Evolutionary conservation across 2,329 filamentous ascomycete species (phyloP).

Genomic region (Rhinocladiella mackenziei): DNA sequence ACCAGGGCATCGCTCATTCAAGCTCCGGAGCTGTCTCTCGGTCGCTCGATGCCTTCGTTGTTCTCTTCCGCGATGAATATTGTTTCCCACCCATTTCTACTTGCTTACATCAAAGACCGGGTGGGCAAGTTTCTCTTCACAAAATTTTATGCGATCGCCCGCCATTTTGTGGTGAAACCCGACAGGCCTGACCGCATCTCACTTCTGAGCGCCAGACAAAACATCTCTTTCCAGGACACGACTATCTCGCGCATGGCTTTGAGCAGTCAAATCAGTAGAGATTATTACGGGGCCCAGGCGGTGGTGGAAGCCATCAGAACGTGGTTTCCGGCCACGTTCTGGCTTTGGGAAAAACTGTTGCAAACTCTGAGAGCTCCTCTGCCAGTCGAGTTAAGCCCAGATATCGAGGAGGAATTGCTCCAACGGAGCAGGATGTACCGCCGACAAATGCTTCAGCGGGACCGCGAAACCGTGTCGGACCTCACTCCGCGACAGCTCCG

Average conservation of each 20-base stretch:
- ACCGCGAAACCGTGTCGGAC: conserved; percentile 1
- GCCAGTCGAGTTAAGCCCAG: conserved; percentile 12
- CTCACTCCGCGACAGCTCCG: conserved; percentile 7
- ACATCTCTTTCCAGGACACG: conserved; percentile 6
- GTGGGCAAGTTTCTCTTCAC: conserved; percentile 13
- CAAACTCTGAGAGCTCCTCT: conserved; percentile 17
- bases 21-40: conserved; percentile 32
- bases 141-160: conserved; percentile 16
- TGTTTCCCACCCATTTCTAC: conserved; percentile 35
- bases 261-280: background rate
- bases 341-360: conserved; percentile 18
- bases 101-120: conserved; percentile 19
- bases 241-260: conserved; percentile 8
- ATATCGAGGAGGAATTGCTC: conserved; percentile 16
- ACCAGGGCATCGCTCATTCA: conserved; percentile 35
- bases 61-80: conserved; percentile 31
- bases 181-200: conserved; percentile 24
- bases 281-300: conserved; percentile 4
- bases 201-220: conserved; percentile 12
- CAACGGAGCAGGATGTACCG: conserved; percentile 12
- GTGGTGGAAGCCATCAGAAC: conserved; percentile 6
- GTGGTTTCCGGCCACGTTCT: conserved; percentile 18
- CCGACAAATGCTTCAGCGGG: conserved; percentile 4
- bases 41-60: conserved; percentile 32
- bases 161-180: conserved; percentile 21